Conservation (phyloP, 176 grass and related monocot species). For the Cenchrus fungigraminus region DNA sequence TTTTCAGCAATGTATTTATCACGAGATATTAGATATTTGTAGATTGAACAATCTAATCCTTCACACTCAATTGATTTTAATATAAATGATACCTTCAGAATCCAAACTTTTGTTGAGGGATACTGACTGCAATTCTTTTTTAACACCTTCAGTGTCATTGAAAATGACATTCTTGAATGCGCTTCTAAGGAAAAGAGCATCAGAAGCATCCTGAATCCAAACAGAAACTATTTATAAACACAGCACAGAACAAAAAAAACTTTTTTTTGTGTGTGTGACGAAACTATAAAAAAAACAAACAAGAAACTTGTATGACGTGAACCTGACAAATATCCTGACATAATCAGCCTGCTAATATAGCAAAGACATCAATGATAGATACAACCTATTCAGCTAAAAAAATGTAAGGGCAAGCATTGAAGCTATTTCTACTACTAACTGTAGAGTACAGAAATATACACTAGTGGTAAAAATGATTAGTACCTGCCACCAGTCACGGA, state of each 20-base stretch:
- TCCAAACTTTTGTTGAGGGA: constrained; percentile 64
- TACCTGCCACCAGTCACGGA: constrained; percentile 96
- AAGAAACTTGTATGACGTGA: constrained; percentile 2
- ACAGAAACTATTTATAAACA: background rate
- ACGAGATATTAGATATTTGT: background rate
- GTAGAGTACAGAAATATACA: background rate
- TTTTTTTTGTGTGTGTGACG: background rate
- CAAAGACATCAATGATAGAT: background rate
- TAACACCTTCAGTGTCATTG: constrained; percentile 48
- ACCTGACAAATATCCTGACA: background rate
- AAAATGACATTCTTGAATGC: constrained; percentile 93
- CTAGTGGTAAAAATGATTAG: background rate
- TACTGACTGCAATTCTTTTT: constrained; percentile 42
- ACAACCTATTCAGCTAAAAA: too few relatives aligned
- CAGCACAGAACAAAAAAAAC: background rate
- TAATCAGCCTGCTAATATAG: background rate
- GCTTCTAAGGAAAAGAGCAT: constrained; percentile 84
- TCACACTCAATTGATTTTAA: background rate
- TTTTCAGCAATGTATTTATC: constrained; percentile 13
- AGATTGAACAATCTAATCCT: background rate
- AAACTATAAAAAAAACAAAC: background rate
- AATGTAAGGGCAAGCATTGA: background rate
- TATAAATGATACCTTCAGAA: constrained; percentile 45
- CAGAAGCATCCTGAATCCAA: constrained; percentile 81
- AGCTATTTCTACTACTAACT: background rate